Percentiles rank a stretch among this genome's conserved stretches.
phyloP scores from a whole-genome alignment of 2,329 filamentous ascomycete species.

The Davidsoniella eucalypti region DNA sequence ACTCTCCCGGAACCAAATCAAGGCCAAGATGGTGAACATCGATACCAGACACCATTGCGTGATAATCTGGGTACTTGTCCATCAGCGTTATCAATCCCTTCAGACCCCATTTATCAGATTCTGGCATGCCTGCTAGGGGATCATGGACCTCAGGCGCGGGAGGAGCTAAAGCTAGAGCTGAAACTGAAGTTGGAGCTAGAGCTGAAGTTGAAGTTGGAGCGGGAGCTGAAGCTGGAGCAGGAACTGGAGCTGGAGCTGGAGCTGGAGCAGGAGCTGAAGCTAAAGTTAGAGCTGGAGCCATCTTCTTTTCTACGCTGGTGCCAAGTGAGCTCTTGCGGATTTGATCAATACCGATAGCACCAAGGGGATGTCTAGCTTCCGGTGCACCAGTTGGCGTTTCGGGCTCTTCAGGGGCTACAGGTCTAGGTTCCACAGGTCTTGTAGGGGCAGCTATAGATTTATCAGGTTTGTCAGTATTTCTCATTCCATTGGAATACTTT shows the following conservation, averaged over 20 bases:
- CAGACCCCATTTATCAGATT: constrained; percentile 46
- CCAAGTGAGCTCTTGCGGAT: constrained; percentile 20
- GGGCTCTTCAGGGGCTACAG: constrained; percentile 26
- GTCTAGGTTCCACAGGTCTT: constrained; percentile 10
- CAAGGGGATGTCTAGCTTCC: constrained; percentile 26
- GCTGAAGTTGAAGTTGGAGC: too few relatives aligned
- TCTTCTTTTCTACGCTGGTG: constrained; percentile 26
- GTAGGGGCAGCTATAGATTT: background rate
- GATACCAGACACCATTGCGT: constrained; percentile 41
- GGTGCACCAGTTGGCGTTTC: constrained; percentile 20
- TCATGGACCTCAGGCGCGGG: constrained; percentile 31
- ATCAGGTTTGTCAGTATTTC: background rate
- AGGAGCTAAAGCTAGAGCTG: constrained; percentile 7
- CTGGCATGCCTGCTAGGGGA: constrained; percentile 43
- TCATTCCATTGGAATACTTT: too few relatives aligned
- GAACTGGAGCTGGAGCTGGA: constrained; percentile 12
- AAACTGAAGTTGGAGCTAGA: constrained; percentile 12
- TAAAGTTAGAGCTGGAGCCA: constrained; percentile 16
- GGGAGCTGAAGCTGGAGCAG: background rate
- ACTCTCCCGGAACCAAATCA: constrained; percentile 42
- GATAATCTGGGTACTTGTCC: constrained; percentile 47
- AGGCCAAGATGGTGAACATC: constrained; percentile 41
- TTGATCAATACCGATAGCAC: constrained; percentile 31
- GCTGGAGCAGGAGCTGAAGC: constrained; percentile 13
- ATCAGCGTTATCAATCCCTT: constrained; percentile 48